These are phyloP conservation scores for Ogataea allantospora DNA, from an alignment of 805 yeast species.

Conservation along the genomic window DNA sequence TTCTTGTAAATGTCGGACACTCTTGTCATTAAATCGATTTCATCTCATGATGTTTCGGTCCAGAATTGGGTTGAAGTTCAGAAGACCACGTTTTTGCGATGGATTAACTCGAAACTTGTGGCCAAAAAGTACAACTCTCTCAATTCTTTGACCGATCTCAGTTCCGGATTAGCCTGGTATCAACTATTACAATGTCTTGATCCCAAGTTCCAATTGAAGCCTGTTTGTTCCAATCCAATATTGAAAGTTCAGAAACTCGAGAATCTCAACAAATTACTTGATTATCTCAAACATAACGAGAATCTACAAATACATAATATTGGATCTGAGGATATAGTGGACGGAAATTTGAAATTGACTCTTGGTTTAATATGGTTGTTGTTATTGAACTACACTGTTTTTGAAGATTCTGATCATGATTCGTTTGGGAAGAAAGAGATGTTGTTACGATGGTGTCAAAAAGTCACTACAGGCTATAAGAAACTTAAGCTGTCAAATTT, in stretches of 20 bases:
- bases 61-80: conserved; percentile 44
- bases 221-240: conserved; percentile 37
- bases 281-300: conserved; percentile 40
- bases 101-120: conserved; percentile 44
- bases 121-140: conserved; percentile 20
- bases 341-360: conserved; percentile 46
- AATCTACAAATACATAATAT: conserved; percentile 41
- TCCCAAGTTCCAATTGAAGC: conserved; percentile 22
- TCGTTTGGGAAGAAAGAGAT: conserved; percentile 37
- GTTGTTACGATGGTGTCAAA: conserved; percentile 54
- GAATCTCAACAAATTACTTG: conserved; percentile 42
- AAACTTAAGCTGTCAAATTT: conserved; percentile 46
- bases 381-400: conserved; percentile 39
- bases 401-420: conserved; percentile 14
- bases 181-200: conserved; percentile 37
- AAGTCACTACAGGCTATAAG: conserved; percentile 37
- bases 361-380: conserved; percentile 51
- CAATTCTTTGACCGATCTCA: conserved; percentile 35
- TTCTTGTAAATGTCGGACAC: conserved; percentile 4
- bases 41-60: conserved; percentile 6
- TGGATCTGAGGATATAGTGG: conserved; percentile 49
- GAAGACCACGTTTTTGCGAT: conserved; percentile 47
- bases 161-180: conserved; percentile 41
- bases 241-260: conserved; percentile 46
- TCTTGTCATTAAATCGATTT: conserved; percentile 8